phyloP scores from a whole-genome alignment of 306 rosid genomes.

The Prinsepia uniflora region DNA sequence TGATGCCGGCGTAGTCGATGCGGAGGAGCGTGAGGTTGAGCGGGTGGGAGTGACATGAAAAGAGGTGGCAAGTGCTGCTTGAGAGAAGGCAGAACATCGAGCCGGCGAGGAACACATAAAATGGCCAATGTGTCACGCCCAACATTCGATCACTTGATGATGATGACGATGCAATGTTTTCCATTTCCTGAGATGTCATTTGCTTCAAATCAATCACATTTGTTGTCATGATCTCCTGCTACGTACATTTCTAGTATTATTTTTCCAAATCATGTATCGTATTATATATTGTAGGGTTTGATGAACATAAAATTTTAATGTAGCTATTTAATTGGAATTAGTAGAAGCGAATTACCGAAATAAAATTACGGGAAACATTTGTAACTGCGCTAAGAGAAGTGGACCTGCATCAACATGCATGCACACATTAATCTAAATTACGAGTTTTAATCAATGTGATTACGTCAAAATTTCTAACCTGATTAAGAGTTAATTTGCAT shows the following conservation, averaged over 20 bases:
- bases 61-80: conserved; percentile 91
- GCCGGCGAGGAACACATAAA: conserved; percentile 78
- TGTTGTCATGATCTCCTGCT: conserved; percentile 49
- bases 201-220: conserved; percentile 47
- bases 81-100: conserved; percentile 93
- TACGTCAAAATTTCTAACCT: too few relatives aligned
- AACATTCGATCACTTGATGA: not conserved
- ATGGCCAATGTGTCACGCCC: conserved; percentile 68
- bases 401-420: conserved; percentile 44
- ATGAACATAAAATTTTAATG: not conserved
- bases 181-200: conserved; percentile 38
- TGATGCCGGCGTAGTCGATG: conserved; percentile 76
- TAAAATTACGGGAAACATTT: conserved; percentile 56
- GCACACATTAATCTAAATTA: too few relatives aligned
- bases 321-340: not conserved
- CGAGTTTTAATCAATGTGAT: too few relatives aligned
- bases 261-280: not conserved
- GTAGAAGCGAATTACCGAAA: conserved; percentile 32
- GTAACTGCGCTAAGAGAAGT: conserved; percentile 40
- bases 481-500: not conserved
- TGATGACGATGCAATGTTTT: conserved; percentile 7
- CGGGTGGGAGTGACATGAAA: conserved; percentile 71
- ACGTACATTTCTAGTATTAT: not conserved
- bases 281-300: too few relatives aligned
- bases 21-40: conserved; percentile 54